Evolutionary conservation across 352 stramenopile species (phyloP).

Genomic region (Phytopythium litorale): DNA sequence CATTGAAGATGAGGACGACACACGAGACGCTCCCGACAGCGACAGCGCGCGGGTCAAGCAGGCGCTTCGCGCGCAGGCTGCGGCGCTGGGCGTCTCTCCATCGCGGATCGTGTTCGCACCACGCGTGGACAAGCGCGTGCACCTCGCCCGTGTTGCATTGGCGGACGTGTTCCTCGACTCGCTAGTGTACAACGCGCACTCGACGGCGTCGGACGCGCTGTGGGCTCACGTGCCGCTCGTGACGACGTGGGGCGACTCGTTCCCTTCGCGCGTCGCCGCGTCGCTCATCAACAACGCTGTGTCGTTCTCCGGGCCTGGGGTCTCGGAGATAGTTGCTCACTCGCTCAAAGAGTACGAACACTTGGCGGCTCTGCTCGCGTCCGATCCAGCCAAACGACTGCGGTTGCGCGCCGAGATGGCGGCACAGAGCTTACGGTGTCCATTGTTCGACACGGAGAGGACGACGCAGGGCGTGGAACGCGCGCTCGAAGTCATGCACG

Average conservation of each 20-base stretch:
- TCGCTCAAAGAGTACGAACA: slow-evolving; percentile 71
- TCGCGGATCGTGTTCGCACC: slow-evolving; percentile 67
- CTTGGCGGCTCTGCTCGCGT: slow-evolving; percentile 49
- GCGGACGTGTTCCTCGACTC: slow-evolving; percentile 95
- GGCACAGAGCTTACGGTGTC: slow-evolving; percentile 24
- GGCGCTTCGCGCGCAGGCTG: slow-evolving; percentile 48
- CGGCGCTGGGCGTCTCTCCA: slow-evolving; percentile 53
- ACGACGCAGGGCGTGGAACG: slow-evolving; percentile 63
- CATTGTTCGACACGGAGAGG: slow-evolving; percentile 70
- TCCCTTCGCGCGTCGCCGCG: slow-evolving; percentile 67
- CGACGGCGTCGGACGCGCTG: slow-evolving; percentile 89
- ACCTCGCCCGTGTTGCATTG: slow-evolving; percentile 75
- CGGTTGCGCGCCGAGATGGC: slow-evolving; percentile 31
- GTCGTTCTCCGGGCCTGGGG: neutral
- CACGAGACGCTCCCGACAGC: neutral
- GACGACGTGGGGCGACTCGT: slow-evolving; percentile 73
- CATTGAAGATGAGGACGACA: neutral
- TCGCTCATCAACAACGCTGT: slow-evolving; percentile 48
- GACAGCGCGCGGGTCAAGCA: slow-evolving; percentile 10
- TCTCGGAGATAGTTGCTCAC: slow-evolving; percentile 34
- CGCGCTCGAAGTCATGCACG: slow-evolving; percentile 61
- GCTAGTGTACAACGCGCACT: slow-evolving; percentile 95
- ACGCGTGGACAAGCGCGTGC: slow-evolving; percentile 50
- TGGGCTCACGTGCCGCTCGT: slow-evolving; percentile 89
- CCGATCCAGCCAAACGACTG: slow-evolving; percentile 10